Evolutionary conservation across 2,329 filamentous ascomycete genomes (phyloP), one percentile per base, ranked within the genome.

Genomic region (Mycogone perniciosa): DNA sequence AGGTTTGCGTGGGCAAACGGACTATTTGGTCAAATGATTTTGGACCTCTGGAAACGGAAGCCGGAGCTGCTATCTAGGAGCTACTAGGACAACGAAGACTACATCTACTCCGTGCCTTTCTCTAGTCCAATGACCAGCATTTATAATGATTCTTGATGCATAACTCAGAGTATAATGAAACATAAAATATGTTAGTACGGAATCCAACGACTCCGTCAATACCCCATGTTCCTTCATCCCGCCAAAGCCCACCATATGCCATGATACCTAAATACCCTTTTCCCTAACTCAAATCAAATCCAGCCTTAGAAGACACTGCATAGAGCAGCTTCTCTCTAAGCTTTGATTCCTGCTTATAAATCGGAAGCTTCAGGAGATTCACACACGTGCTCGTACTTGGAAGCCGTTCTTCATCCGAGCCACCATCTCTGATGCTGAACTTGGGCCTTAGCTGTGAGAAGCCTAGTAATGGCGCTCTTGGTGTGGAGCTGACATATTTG

Each of bases 301-400:
- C 92, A 43, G 93, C 92, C 0, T 90, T 90, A 0, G 89, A 87
- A 59, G 88, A 88, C 20, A 96, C 82, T 7, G 92, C 92, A 68
- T 96, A 96, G 47, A 97, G 71, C 54, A 99, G 66, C 71, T 96
- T 97, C 62, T 85, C 80, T 63, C 80, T 84, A 61, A 99, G 66
- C 30, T 75, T 77, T 53, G 73, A 68, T 56, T 84, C 81, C 33
- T 76, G 82, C 44, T 69, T 78, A 67, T 97, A 99, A 57, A 85
- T 81, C 6, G 93, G 93, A 58, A 99, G 71, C 74, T 99, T 99
- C 44, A 99, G 71, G 59, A 99, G 66, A 65, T 99, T 99, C 30
- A 97, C 89, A 61, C 93, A 99, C 0, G 93, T 99, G 65, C 91
- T 96, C 13, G 93, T 90, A 64, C 89, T 97, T 2, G 93, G 93